Percentiles rank a stretch among this genome's conserved stretches.
These are phyloP conservation scores for Fusarium algeriense DNA, from an alignment of 2,329 filamentous ascomycete genomes.

Conservation along the genomic window DNA sequence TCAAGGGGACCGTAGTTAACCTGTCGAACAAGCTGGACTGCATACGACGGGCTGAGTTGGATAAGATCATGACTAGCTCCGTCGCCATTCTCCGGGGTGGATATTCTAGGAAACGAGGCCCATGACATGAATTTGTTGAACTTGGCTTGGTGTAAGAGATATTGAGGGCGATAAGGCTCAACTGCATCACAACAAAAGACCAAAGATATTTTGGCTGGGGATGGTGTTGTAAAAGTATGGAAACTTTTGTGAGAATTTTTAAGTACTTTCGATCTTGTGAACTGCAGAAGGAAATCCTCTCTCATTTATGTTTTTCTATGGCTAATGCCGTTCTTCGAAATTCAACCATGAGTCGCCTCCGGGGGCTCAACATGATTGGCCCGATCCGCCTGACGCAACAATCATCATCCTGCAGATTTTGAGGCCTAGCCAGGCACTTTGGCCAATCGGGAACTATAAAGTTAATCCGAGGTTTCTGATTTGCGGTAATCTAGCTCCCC, in stretches of 20 bases:
- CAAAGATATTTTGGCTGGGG: not conserved
- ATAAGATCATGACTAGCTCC: not conserved
- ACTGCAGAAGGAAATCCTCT: no score
- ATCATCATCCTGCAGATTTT: conserved; percentile 34
- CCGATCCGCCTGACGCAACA: not conserved
- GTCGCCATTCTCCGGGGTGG: not conserved
- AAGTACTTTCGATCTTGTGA: no score
- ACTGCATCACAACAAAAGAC: not conserved
- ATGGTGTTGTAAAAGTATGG: no score
- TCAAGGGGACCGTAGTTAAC: not conserved
- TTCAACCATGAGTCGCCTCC: not conserved
- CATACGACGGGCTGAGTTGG: not conserved
- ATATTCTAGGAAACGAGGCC: not conserved
- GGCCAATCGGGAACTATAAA: not conserved
- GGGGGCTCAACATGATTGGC: not conserved
- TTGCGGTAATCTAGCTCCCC: not conserved
- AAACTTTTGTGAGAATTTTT: no score
- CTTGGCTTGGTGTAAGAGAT: not conserved
- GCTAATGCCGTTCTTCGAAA: no score
- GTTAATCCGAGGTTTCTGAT: not conserved
- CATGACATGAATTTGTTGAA: not conserved
- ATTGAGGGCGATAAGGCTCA: not conserved
- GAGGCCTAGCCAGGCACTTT: conserved; percentile 26
- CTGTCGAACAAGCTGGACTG: not conserved
- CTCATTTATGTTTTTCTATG: no score